Evolutionary conservation across 2,329 filamentous ascomycete species (phyloP).

Genomic region (Ascochyta viciae-villosae): DNA sequence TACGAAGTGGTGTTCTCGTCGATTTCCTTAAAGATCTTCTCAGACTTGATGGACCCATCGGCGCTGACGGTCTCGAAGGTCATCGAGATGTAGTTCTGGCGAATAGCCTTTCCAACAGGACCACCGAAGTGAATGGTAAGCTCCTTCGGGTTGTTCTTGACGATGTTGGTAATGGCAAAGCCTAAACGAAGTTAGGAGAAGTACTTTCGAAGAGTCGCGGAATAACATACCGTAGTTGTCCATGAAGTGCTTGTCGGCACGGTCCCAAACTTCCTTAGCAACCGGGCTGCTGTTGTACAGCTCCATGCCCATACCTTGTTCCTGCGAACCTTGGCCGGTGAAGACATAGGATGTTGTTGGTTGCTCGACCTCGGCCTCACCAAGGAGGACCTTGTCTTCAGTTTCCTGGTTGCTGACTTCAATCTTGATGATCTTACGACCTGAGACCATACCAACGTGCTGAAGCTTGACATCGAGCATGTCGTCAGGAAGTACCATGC

Average conservation of each 20-base stretch:
- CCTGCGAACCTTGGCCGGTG: conserved; percentile 96
- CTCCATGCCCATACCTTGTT: conserved; percentile 99
- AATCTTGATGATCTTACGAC: conserved; percentile 99
- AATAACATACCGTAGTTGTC: conserved; percentile 84
- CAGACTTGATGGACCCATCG: conserved; percentile 93
- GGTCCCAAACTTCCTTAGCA: conserved; percentile 92
- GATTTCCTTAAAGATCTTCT: conserved; percentile 99
- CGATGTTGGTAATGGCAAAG: conserved; percentile 97
- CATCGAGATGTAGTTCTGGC: conserved; percentile 99
- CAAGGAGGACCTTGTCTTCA: conserved; percentile 93
- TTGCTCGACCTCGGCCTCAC: conserved; percentile 97
- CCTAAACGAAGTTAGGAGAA: conserved; percentile 57
- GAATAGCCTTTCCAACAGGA: conserved; percentile 93
- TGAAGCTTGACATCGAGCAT: conserved; percentile 93
- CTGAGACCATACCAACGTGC: conserved; percentile 96
- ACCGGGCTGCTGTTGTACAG: conserved; percentile 92
- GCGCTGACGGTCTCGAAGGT: conserved; percentile 97
- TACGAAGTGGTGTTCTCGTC: conserved; percentile 92
- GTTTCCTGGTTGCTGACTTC: conserved; percentile 95
- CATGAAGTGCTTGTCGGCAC: conserved; percentile 94
- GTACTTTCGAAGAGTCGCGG: conserved; percentile 7
- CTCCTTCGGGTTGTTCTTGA: conserved; percentile 99
- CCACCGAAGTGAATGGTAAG: conserved; percentile 98
- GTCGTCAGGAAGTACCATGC: conserved; percentile 98
- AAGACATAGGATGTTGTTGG: conserved; percentile 97